Percentiles rank a stretch among this genome's conserved stretches.
Evolutionary conservation across 495 filamentous ascomycete genomes (phyloP).

Genomic region (Xylaria acuta): DNA sequence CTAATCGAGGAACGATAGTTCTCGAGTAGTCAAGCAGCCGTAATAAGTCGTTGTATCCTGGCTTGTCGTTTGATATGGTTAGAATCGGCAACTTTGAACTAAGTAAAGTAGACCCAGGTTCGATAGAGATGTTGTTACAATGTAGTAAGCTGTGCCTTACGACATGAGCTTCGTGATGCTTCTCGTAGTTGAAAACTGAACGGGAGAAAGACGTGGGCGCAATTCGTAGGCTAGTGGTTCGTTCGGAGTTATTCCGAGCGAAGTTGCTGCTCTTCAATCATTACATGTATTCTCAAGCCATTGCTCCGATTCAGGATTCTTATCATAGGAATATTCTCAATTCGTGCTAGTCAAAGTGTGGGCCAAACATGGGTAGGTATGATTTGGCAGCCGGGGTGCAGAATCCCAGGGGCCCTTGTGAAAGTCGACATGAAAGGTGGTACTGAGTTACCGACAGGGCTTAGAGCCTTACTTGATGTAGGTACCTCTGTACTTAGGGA

Average conservation of each 20-base stretch:
- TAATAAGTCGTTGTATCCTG: constrained; percentile 5
- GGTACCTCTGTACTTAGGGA: constrained; percentile 11
- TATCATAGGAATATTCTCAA: constrained; percentile 38
- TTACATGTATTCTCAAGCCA: constrained; percentile 29
- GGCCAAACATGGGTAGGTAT: constrained; percentile 41
- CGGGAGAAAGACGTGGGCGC: background rate
- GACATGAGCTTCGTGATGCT: background rate
- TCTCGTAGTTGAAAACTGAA: background rate
- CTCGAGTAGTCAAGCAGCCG: constrained; percentile 1
- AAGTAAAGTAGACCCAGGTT: background rate
- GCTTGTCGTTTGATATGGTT: constrained; percentile 7
- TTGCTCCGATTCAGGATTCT: constrained; percentile 38
- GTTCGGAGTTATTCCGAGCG: constrained; percentile 29
- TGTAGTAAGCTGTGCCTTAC: background rate
- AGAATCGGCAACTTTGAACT: background rate
- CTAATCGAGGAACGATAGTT: constrained; percentile 16
- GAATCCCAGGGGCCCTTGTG: constrained; percentile 36
- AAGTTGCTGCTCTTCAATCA: constrained; percentile 35
- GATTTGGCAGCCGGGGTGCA: constrained; percentile 44
- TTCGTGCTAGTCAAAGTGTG: constrained; percentile 32
- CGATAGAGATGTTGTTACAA: background rate
- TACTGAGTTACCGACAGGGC: constrained; percentile 38
- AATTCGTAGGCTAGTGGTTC: background rate
- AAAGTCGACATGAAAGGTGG: constrained; percentile 28
- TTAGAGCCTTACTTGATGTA: constrained; percentile 32